phyloP scores from a whole-genome alignment of 805 yeast species.

The Suhomyces canberraensis region DNA sequence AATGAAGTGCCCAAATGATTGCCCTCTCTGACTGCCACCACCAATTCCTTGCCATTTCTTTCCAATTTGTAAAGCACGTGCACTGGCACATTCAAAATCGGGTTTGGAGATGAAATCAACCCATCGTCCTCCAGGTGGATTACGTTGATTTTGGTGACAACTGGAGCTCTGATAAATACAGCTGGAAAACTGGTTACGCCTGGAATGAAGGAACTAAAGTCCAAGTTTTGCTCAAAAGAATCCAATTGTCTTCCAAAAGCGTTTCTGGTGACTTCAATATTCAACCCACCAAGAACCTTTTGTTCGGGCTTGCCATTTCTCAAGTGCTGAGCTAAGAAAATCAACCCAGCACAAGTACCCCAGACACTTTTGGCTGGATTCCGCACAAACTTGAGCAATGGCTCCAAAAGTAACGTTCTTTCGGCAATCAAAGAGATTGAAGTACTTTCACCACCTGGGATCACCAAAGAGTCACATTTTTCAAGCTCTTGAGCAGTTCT shows the following conservation, averaged over 20 bases:
- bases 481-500: constrained; percentile 49
- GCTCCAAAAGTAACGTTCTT: constrained; percentile 54
- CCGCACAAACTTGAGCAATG: constrained; percentile 50
- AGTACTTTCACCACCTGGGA: constrained; percentile 75
- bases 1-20: constrained; percentile 68
- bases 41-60: constrained; percentile 23
- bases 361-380: constrained; percentile 54
- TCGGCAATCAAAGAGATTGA: constrained; percentile 70
- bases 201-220: constrained; percentile 42
- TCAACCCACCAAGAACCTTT: constrained; percentile 59
- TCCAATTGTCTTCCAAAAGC: constrained; percentile 79
- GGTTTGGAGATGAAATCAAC: constrained; percentile 16
- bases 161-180: constrained; percentile 76
- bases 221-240: constrained; percentile 52
- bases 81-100: constrained; percentile 29
- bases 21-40: constrained; percentile 75
- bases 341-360: constrained; percentile 89
- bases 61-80: constrained; percentile 40
- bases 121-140: constrained; percentile 2
- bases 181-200: constrained; percentile 40
- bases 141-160: constrained; percentile 38
- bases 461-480: constrained; percentile 55
- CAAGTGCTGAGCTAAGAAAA: constrained; percentile 55
- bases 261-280: constrained; percentile 62
- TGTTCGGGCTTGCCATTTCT: constrained; percentile 54